Base-by-base conservation (phyloP, 176 grass and related monocot species). In the Carex littledalei region DNA sequence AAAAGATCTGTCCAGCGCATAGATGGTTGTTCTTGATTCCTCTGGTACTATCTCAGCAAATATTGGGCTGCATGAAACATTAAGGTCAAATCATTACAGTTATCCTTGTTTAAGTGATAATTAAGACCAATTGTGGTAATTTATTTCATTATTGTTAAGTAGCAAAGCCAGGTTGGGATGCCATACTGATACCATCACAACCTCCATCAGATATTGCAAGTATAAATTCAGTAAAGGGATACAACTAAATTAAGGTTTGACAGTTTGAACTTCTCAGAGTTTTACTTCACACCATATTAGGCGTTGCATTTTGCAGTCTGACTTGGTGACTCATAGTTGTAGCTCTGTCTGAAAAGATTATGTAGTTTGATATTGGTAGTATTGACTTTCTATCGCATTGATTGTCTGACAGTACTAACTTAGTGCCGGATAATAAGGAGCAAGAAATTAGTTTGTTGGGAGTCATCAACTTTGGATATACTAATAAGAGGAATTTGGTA, bases 1-100 rank as follows among this genome's bases (percentile, higher is more conserved):
- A 20, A 94, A 97, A 21, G 92, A 97, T 77, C 84, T 67, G 65
- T 92, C 92, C 1, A 97, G 89, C 26, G 92, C 92, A 57, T 97
- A 97, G 60, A 97, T 90, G 71, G 87, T 94, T 68, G 94, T 94
- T 55, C 94, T 91, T 45, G 92, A 91, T 67, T 86, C 92, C 87
- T 94, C 92, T 4, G 90, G 92, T 41, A 97, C 94, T 75, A 94
- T 97, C 78, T 97, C 94, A 1, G 94, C 92, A 85, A 97, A 97
- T 17, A 97, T 97, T 14, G 94, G 94, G 20, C 94, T 97, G 85
- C 84, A 90, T 54, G 32, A 37, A 9, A 73, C 65, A 75, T n/a
- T 60, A 74, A 78, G 63, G 56, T 62, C 22, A 65, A n/a, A 34
- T 14, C 20, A 8, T 58, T 45, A 65, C 21, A 21, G 22, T 80